Evolutionary conservation across 208 protist species (phyloP), one percentile per base, ranked within the genome.

Genomic region (Trypanosoma cruzi): DNA sequence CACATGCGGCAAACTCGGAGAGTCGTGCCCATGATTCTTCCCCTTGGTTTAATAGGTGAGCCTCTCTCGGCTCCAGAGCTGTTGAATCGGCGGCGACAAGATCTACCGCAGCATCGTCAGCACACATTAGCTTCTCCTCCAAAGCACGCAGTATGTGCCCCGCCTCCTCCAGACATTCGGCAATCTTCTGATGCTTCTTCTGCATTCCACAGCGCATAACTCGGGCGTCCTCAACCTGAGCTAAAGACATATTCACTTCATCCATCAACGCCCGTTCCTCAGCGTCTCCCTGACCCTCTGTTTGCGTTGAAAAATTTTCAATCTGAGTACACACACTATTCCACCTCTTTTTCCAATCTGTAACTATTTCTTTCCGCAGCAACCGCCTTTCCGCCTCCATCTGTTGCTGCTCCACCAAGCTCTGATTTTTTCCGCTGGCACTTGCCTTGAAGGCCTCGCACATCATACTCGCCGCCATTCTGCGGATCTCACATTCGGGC

Each of bases 391-490:
- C 20, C 49, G 58, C 24, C n/a, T 60, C 24, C 28, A 56, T 26
- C 49, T 68, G 28, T 48, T 74, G 29, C 32, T 42, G 16, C 24
- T 8, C 2, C n/a, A 16, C 13, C 0, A 22, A 4, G 26, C 52
- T 53, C 1, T 6, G 7, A 36, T 22, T 62, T 29, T 64, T n/a
- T 55, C 52, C 48, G 14, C 0, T 53, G 24, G 46, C 22, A 34
- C 16, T 53, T 7, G 55, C 50, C 40, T 60, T 59, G 22, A 89
- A 55, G 32, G 48, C 49, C 14, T 76, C 70, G 65, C 79, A 83
- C 36, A 90, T 62, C 53, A 78, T 56, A 2, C 54, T n/a, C 1
- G 62, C 16, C 14, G 72, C 73, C 59, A 74, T 82, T 22, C 29
- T 53, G 6, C 44, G 62, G 31, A 60, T 58, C 7, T 63, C 62